Percentiles rank a stretch among this genome's conserved stretches.
phyloP scores from a whole-genome alignment of 805 yeast genomes.

The Candida manassasensis region DNA sequence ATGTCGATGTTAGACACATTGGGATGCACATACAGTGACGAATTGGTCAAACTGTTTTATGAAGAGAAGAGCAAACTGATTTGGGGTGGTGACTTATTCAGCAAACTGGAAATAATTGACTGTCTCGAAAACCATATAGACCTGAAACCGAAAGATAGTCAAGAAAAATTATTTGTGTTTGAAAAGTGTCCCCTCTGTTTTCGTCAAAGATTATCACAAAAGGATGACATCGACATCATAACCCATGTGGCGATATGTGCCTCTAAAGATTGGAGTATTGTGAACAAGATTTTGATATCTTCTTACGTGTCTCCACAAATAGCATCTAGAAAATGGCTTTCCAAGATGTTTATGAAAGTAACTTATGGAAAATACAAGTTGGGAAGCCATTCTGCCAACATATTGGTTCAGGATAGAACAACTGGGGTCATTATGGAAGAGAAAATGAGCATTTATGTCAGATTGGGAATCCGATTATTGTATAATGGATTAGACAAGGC shows the following conservation, averaged over 20 bases:
- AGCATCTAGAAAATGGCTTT: slow-evolving; percentile 87
- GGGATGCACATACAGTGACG: slow-evolving; percentile 49
- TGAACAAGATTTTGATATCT: slow-evolving; percentile 57
- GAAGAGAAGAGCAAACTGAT: slow-evolving; percentile 39
- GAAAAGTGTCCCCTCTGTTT: slow-evolving; percentile 80
- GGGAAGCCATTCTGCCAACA: slow-evolving; percentile 87
- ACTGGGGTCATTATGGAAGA: slow-evolving; percentile 92
- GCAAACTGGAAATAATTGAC: slow-evolving; percentile 42
- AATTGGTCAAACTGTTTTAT: slow-evolving; percentile 52
- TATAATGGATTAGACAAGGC: slow-evolving; percentile 71
- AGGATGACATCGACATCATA: slow-evolving; percentile 63
- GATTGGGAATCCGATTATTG: slow-evolving; percentile 79
- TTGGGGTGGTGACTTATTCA: slow-evolving; percentile 52
- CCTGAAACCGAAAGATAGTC: slow-evolving; percentile 11
- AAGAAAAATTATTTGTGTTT: slow-evolving; percentile 49
- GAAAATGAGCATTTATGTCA: slow-evolving; percentile 82
- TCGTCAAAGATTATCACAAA: slow-evolving; percentile 49
- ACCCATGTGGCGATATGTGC: slow-evolving; percentile 87
- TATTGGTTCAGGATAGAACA: slow-evolving; percentile 84
- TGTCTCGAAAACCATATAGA: slow-evolving; percentile 40
- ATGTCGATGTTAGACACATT: slow-evolving; percentile 59
- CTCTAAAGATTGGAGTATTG: slow-evolving; percentile 68
- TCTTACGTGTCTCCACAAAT: slow-evolving; percentile 73
- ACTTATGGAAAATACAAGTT: slow-evolving; percentile 84
- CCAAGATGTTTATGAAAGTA: slow-evolving; percentile 73